Evolutionary conservation across 345 rosid genomes (phyloP), one percentile per base, ranked within the genome.

Genomic region (Pistacia integerrima): DNA sequence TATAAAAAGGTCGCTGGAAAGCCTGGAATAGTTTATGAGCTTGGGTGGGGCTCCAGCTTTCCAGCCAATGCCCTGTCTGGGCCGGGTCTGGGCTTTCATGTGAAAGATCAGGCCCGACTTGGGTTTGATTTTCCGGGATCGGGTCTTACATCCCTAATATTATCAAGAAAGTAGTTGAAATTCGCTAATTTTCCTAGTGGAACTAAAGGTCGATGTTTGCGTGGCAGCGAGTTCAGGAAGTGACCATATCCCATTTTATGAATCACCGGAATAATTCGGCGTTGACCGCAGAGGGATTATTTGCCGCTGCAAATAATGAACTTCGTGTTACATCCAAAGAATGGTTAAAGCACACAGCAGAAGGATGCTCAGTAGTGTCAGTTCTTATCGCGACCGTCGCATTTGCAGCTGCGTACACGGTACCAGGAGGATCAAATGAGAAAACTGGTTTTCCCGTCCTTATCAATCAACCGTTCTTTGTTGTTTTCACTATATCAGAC

Each of bases 371-470:
- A 1, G 36, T 80, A 6, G 74, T 76, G 20, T 69, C 83, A 22
- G 83, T 80, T 61, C 70, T 80, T 5, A 76, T 72, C 8, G 80
- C 83, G 7, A 70, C 82, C 0, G 82, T 80, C 18, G 79, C 82
- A 18, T 75, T 80, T 25, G 79, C 82, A 1, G 79, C 82, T 5
- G 79, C 82, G 25, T 80, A 70, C 76, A 80, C 79, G 0, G 73
- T 76, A 25, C 83, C 83, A 3, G 83, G 79, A 18, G 79, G 83
- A n/a, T 12, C 76, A 59, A 67, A 75, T 30, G 49, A 67, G 35
- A 66, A 28, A 6, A 80, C 70, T 0, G 80, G 83, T 3, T 44
- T 60, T 41, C 83, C 80, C 17, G 22, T 76, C 59, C 74, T 75
- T 16, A 11, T 70, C 12, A 58, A 75, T 30, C 14, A 60, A 17